A percentile compares a stretch with the other conserved stretches of the same genome.
These are phyloP conservation scores for Penstemon barbatus DNA, from an alignment of 257 asterid genomes.

Conservation along the genomic window DNA sequence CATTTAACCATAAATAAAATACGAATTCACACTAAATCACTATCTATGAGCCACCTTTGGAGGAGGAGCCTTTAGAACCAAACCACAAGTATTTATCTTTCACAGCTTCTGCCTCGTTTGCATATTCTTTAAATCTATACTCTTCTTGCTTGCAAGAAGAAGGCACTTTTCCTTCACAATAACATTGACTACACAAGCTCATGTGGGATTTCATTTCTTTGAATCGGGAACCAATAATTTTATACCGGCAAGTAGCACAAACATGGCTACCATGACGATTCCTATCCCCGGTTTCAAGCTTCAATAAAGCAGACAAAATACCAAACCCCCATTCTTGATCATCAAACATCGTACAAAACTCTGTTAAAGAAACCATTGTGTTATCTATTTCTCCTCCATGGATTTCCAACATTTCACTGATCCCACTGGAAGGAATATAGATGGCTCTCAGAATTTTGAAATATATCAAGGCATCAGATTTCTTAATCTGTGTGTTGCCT, in stretches of 20 bases:
- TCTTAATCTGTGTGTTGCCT: conserved; percentile 64
- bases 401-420: conserved; percentile 74
- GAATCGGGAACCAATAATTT: conserved; percentile 90
- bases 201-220: conserved; percentile 74
- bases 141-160: conserved; percentile 72
- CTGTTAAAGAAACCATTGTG: conserved; percentile 55
- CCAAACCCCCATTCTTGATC: conserved; percentile 96
- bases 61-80: conserved; percentile 66
- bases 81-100: conserved; percentile 93
- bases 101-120: conserved; percentile 77
- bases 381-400: conserved; percentile 63
- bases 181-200: conserved; percentile 84
- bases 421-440: conserved; percentile 78
- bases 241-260: conserved; percentile 83
- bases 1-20: conserved; percentile 12
- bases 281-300: conserved; percentile 87
- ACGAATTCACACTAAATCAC: conserved; percentile 5
- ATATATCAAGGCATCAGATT: conserved; percentile 71
- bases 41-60: conserved; percentile 42
- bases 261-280: conserved; percentile 86
- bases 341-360: conserved; percentile 75
- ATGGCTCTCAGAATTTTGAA: conserved; percentile 75
- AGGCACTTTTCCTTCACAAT: conserved; percentile 91
- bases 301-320: conserved; percentile 63
- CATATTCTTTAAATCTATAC: conserved; percentile 83